These are phyloP conservation scores for Neltuma alba DNA, from an alignment of 306 rosid genomes.

Conservation along the genomic window DNA sequence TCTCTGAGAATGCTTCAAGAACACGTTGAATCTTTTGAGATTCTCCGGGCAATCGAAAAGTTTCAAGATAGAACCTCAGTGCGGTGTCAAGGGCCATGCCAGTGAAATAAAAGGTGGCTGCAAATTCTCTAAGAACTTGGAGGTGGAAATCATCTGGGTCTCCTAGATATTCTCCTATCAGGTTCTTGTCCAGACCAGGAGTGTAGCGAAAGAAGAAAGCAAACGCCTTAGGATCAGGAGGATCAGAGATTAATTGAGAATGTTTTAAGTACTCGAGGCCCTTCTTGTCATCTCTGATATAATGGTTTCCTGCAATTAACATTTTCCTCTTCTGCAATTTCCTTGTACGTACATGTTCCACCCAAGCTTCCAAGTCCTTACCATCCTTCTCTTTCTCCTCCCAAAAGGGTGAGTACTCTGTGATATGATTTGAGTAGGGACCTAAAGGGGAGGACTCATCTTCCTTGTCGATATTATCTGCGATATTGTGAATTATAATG, in stretches of 20 bases:
- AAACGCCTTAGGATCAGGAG: conserved; percentile 65
- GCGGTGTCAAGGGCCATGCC: conserved; percentile 88
- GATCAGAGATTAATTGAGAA: conserved; percentile 68
- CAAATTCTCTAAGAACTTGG: conserved; percentile 72
- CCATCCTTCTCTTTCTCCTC: conserved; percentile 57
- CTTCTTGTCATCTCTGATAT: conserved; percentile 79
- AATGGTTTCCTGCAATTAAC: conserved; percentile 80
- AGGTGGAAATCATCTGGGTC: conserved; percentile 83
- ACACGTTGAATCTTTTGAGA: conserved; percentile 91
- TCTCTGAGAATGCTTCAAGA: conserved; percentile 77
- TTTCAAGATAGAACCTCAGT: conserved; percentile 74
- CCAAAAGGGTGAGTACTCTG: conserved; percentile 72
- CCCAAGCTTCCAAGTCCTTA: conserved; percentile 56
- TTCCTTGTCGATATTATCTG: conserved; percentile 72
- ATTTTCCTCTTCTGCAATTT: conserved; percentile 73
- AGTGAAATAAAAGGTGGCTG: conserved; percentile 63
- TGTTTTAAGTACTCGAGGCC: conserved; percentile 79
- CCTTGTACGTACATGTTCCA: conserved; percentile 61
- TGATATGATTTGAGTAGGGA: conserved; percentile 44
- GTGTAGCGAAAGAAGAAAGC: conserved; percentile 82
- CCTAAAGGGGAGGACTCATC: conserved; percentile 49
- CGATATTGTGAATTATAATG: conserved; percentile 75
- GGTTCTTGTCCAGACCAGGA: conserved; percentile 72
- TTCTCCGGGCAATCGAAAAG: conserved; percentile 85
- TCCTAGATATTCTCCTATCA: conserved; percentile 87